Base-by-base conservation (phyloP, 306 rosid genomes). In the Citrullus mucosospermus region DNA sequence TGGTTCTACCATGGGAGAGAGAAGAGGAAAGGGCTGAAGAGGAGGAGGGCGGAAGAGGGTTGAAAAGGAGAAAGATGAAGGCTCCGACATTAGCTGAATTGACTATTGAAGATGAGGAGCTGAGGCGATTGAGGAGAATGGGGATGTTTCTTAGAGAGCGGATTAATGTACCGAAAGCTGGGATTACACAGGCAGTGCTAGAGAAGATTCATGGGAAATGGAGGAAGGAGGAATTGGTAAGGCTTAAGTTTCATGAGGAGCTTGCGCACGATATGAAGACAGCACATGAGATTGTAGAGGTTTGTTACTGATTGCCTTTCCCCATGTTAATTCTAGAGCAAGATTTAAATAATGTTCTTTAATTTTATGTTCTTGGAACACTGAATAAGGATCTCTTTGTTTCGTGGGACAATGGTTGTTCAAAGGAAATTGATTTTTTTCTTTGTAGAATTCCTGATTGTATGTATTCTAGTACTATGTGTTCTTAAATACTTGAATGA, bases 251-350 rank as follows among this genome's bases (percentile, higher is more conserved):
- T 80, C 93, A 96, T 75, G 97, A 96, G 81, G 84, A 79, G 16
- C 96, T 96, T 53, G 93, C 97, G 1, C 85, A 84, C 20, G 93
- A 95, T 80, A 96, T 92, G 96, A 96, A 91, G 86, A 85, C 93
- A 3, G 99, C 93, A 22, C 98, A 89, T 54, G 89, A 87, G 79
- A 91, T 92, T 51, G 97, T 95, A 14, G 92, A 92, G 98, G 98
- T 90, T 78, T 38, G 88, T 81, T 76, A 39, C 28, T 61, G 72
- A 34, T 75, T 59, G 69, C 43, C 1, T 80, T 32, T 76, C 83
- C 44, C 25, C 54, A 66, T 66, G 50, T 54, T 63, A 43, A 69
- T 43, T 69, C 36, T 69, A n/a, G 55, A 66, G 30, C 72, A 38
- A 66, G 14, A 38, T 67, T 39, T 70, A n/a, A 9, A 2, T 70